phyloP scores from a whole-genome alignment of 2,329 filamentous ascomycete species.

The Aspergillus phoenicis region DNA sequence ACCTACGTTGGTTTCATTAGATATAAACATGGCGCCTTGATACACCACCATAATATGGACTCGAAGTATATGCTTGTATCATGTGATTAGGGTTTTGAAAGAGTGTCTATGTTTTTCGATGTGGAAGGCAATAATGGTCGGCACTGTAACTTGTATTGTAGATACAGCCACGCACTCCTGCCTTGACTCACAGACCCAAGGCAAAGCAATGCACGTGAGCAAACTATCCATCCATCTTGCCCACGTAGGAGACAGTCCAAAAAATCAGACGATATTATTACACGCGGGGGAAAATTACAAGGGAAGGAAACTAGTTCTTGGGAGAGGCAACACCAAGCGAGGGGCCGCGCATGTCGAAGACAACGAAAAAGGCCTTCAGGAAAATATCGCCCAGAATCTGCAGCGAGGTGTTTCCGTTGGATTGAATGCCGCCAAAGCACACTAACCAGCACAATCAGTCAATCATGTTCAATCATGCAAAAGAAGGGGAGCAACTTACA shows the following conservation, averaged over 20 bases:
- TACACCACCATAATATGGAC: too few relatives aligned
- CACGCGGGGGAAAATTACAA: background rate
- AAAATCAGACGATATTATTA: constrained; percentile 8
- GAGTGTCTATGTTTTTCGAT: too few relatives aligned
- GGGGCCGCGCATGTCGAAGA: constrained; percentile 56
- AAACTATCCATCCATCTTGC: background rate
- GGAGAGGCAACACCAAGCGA: constrained; percentile 56
- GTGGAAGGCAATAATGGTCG: too few relatives aligned
- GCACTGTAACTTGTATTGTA: background rate
- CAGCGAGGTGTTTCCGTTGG: constrained; percentile 58
- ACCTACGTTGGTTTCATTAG: too few relatives aligned
- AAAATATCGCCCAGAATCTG: constrained; percentile 64
- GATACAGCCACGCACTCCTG: background rate
- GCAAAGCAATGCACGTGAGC: background rate
- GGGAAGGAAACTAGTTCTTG: constrained; percentile 9
- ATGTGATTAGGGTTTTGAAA: too few relatives aligned
- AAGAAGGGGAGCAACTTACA: constrained; percentile 34
- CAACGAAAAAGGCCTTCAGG: constrained; percentile 62
- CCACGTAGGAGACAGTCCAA: constrained; percentile 4
- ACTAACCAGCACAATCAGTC: constrained; percentile 37
- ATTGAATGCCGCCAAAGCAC: constrained; percentile 63
- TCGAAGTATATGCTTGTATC: too few relatives aligned
- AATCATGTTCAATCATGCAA: background rate
- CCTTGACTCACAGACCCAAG: background rate
- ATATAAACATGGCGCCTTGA: too few relatives aligned